Conservation (phyloP, 495 filamentous ascomycete species). For the Penicillium diatomitis region DNA sequence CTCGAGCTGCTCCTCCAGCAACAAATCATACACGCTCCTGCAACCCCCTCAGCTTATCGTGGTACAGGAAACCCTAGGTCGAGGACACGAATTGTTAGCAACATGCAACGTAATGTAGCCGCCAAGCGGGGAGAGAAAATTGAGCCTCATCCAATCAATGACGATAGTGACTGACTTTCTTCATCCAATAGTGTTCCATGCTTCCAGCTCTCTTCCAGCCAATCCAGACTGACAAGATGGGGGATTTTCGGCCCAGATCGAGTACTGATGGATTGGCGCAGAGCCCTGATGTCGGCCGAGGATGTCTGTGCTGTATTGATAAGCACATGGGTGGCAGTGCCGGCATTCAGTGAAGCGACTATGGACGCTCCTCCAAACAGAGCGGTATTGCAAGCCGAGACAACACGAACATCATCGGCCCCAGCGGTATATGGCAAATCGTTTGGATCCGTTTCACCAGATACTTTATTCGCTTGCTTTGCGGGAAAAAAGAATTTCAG, state of each 20-base stretch:
- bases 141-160: no score
- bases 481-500: constrained; percentile 45
- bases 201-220: constrained; percentile 74
- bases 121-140: no score
- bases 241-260: constrained; percentile 44
- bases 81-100: background rate
- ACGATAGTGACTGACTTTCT: constrained; percentile 35
- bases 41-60: background rate
- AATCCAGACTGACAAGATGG: constrained; percentile 58
- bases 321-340: constrained; percentile 28
- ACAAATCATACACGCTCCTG: background rate
- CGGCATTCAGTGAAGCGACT: constrained; percentile 11
- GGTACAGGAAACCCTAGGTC: background rate
- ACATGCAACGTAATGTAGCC: background rate
- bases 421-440: background rate
- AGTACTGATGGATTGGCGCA: constrained; percentile 20
- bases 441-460: background rate
- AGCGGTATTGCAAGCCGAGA: constrained; percentile 37
- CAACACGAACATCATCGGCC: constrained; percentile 6
- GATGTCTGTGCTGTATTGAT: constrained; percentile 13
- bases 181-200: constrained; percentile 77
- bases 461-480: background rate
- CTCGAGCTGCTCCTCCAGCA: background rate
- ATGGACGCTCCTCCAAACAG: constrained; percentile 53
- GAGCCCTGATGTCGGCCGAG: constrained; percentile 12